Conservation (phyloP, 768 basidiomycete genomes). For the Tylopilus rubrobrunneus region DNA sequence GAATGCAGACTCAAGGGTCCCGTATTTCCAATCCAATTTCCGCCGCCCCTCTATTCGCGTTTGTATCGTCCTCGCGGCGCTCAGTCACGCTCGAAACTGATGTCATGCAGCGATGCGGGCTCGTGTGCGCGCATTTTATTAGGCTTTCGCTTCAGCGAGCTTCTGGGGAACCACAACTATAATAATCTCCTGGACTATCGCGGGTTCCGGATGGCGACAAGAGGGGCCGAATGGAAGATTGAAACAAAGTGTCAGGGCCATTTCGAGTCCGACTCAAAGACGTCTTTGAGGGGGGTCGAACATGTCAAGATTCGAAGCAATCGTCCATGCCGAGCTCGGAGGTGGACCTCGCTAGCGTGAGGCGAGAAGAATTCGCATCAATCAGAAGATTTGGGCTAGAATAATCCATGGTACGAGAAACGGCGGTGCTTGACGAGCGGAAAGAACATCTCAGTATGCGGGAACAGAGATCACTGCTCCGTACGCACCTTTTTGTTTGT, state of each 20-base stretch:
- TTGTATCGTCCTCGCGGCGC: no score
- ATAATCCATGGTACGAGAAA: background rate
- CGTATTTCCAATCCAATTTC: background rate
- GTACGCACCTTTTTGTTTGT: background rate
- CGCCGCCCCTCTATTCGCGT: background rate
- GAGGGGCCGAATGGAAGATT: background rate
- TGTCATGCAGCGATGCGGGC: background rate
- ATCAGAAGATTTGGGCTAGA: no score
- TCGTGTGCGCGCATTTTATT: background rate
- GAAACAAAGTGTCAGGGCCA: background rate
- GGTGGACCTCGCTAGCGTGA: no score
- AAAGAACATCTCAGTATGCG: background rate
- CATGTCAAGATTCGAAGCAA: no score
- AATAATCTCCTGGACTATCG: background rate
- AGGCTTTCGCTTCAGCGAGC: no score
- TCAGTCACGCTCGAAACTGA: no score
- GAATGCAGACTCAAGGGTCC: background rate
- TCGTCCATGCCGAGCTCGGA: no score
- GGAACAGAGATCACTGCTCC: background rate
- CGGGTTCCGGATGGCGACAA: background rate
- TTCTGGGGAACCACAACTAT: background rate
- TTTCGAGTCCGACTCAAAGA: background rate
- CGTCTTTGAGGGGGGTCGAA: no score
- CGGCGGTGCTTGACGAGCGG: background rate
- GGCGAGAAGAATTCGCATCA: no score